phyloP scores from a whole-genome alignment of 768 basidiomycete genomes.

The Lentinula boryana region DNA sequence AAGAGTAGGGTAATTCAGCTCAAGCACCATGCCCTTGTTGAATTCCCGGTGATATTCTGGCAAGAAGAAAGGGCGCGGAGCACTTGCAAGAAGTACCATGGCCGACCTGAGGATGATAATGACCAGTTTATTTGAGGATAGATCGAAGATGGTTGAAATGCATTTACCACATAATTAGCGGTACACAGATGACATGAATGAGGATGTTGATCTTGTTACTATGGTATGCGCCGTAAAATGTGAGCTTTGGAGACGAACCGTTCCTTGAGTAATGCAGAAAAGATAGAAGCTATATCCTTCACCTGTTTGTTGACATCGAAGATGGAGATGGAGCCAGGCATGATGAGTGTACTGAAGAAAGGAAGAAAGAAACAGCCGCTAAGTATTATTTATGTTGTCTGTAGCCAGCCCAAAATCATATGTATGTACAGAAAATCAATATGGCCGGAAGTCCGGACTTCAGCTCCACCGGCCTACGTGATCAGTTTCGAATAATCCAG shows the following conservation, averaged over 20 bases:
- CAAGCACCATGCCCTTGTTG: slow-evolving; percentile 61
- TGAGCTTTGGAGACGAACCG: slow-evolving; percentile 44
- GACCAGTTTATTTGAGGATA: neutral
- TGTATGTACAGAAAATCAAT: no score
- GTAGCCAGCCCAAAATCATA: neutral
- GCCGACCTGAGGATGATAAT: slow-evolving; percentile 42
- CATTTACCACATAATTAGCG: slow-evolving; percentile 71
- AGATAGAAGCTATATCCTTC: slow-evolving; percentile 3
- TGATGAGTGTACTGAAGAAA: slow-evolving; percentile 9
- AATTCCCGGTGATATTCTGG: slow-evolving; percentile 43
- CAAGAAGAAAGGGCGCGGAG: slow-evolving; percentile 49
- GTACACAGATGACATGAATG: slow-evolving; percentile 85
- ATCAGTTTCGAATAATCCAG: neutral
- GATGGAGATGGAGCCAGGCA: slow-evolving; percentile 29
- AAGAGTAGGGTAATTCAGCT: slow-evolving; percentile 62
- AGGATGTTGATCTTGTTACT: slow-evolving; percentile 73
- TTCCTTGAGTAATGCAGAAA: neutral
- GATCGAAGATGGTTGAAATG: neutral
- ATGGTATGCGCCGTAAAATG: slow-evolving; percentile 94
- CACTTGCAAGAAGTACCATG: slow-evolving; percentile 42
- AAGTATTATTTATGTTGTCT: neutral
- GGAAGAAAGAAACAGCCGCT: neutral
- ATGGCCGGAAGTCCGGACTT: neutral
- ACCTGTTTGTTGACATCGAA: slow-evolving; percentile 74
- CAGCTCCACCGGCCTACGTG: neutral